A percentile compares a stretch with the other conserved stretches of the same genome.
Evolutionary conservation across 768 basidiomycete species (phyloP).

Genomic region (Naganishia friedmannii): DNA sequence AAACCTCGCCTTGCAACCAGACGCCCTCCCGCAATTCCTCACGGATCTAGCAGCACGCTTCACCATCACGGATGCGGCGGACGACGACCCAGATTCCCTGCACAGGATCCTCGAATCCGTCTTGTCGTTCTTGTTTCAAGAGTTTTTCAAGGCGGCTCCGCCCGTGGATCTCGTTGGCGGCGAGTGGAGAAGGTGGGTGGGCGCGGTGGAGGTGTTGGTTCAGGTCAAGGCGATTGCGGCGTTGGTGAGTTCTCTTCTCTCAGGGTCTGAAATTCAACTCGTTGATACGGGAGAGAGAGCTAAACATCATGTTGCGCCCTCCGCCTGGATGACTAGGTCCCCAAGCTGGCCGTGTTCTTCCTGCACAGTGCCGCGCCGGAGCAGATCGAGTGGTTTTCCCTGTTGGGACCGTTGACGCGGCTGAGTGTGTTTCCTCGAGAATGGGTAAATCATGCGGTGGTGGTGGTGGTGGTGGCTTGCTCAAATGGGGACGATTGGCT

Average conservation of each 20-base stretch:
- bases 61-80: too few relatives aligned
- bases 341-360: constrained; percentile 47
- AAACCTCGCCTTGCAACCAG: constrained; percentile 60
- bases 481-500: too few relatives aligned
- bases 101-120: constrained; percentile 70
- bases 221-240: constrained; percentile 77
- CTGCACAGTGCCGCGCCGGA: constrained; percentile 41
- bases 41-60: constrained; percentile 79
- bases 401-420: constrained; percentile 80
- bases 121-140: constrained; percentile 48
- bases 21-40: constrained; percentile 75
- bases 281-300: background rate
- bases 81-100: constrained; percentile 71
- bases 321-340: too few relatives aligned
- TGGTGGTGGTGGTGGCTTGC: too few relatives aligned
- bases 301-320: too few relatives aligned
- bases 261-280: too few relatives aligned
- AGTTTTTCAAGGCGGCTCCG: constrained; percentile 47
- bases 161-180: constrained; percentile 46
- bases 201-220: constrained; percentile 75
- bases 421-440: constrained; percentile 83
- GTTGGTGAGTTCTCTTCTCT: constrained; percentile 61
- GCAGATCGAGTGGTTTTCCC: constrained; percentile 55
- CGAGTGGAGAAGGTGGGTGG: constrained; percentile 77
- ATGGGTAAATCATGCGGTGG: constrained; percentile 69